Evolutionary conservation across 495 filamentous ascomycete genomes (phyloP).

Genomic region (Penicillium steckii): DNA sequence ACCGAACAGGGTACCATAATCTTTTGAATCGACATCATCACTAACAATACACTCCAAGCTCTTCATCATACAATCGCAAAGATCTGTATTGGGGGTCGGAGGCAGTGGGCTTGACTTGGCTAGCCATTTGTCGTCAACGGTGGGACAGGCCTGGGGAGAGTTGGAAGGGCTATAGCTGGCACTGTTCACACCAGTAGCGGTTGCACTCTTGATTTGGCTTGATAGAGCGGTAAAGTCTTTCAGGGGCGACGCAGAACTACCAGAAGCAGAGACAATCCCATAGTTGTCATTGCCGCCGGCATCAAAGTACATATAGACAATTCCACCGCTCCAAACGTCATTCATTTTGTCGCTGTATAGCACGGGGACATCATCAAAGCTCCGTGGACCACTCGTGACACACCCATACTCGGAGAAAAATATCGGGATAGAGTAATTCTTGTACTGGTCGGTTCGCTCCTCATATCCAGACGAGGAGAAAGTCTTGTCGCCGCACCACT

Average conservation of each 20-base stretch:
- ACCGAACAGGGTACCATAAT: conserved; percentile 67
- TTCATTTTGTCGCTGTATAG: conserved; percentile 81
- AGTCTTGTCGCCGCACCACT: conserved; percentile 82
- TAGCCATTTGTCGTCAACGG: conserved; percentile 59
- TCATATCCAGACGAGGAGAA: conserved; percentile 73
- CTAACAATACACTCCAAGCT: conserved; percentile 65
- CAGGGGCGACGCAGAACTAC: conserved; percentile 51
- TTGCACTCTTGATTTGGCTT: conserved; percentile 62
- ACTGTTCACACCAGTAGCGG: conserved; percentile 60
- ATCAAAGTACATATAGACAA: conserved; percentile 95
- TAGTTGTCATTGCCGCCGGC: conserved; percentile 74
- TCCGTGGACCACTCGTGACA: conserved; percentile 72
- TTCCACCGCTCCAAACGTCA: conserved; percentile 83
- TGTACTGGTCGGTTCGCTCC: conserved; percentile 74
- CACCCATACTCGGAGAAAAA: conserved; percentile 99
- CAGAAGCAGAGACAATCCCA: conserved; percentile 68
- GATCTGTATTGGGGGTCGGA: conserved; percentile 72
- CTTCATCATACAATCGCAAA: conserved; percentile 80
- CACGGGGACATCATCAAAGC: conserved; percentile 77
- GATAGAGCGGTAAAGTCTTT: conserved; percentile 73
- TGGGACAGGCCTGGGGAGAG: conserved; percentile 68
- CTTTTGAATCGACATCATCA: conserved; percentile 42
- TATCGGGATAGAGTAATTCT: conserved; percentile 78
- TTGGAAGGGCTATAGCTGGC: conserved; percentile 71
- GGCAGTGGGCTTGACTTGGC: conserved; percentile 65